Percentiles rank a stretch among this genome's conserved stretches.
Evolutionary conservation across 2,329 filamentous ascomycete species (phyloP).

Genomic region (Penicillium hordei): DNA sequence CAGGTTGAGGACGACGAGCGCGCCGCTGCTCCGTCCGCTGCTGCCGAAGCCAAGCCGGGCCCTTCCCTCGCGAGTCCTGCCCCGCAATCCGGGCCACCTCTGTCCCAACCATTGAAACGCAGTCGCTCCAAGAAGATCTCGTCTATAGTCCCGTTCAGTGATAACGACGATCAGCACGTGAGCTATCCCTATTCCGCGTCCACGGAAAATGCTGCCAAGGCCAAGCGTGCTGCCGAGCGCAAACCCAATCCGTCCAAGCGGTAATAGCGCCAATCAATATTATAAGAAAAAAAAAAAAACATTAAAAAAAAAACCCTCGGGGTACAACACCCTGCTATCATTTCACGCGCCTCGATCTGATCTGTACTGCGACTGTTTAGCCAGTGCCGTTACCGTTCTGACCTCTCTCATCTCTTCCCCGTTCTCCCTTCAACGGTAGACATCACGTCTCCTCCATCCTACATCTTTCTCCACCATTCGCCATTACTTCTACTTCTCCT

Average conservation of each 20-base stretch:
- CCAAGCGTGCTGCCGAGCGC: slow-evolving; percentile 28
- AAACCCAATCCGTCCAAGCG: slow-evolving; percentile 23
- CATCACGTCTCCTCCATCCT: background rate
- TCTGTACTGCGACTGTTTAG: background rate
- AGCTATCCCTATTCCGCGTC: slow-evolving; percentile 40
- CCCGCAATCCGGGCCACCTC: slow-evolving; percentile 24
- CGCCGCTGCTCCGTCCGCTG: slow-evolving; percentile 34
- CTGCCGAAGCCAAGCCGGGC: slow-evolving; percentile 36
- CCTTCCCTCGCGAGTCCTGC: slow-evolving; percentile 33
- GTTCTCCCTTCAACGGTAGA: slow-evolving; percentile 2
- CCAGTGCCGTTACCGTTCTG: background rate
- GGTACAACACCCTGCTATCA: background rate
- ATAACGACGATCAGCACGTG: slow-evolving; percentile 37
- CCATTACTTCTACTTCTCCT: slow-evolving; percentile 6
- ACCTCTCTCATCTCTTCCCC: background rate
- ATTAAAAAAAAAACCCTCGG: background rate
- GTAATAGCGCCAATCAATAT: background rate
- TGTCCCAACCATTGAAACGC: slow-evolving; percentile 35
- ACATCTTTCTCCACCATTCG: background rate
- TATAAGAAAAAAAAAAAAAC: background rate
- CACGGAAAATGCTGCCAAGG: slow-evolving; percentile 31
- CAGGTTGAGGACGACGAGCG: slow-evolving; percentile 49
- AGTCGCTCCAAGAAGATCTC: slow-evolving; percentile 34
- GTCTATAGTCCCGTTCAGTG: slow-evolving; percentile 27
- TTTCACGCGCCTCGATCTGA: background rate